Evolutionary conservation across 2,329 filamentous ascomycete genomes (phyloP), one percentile per base, ranked within the genome.

Genomic region (Trichoderma sp.): DNA sequence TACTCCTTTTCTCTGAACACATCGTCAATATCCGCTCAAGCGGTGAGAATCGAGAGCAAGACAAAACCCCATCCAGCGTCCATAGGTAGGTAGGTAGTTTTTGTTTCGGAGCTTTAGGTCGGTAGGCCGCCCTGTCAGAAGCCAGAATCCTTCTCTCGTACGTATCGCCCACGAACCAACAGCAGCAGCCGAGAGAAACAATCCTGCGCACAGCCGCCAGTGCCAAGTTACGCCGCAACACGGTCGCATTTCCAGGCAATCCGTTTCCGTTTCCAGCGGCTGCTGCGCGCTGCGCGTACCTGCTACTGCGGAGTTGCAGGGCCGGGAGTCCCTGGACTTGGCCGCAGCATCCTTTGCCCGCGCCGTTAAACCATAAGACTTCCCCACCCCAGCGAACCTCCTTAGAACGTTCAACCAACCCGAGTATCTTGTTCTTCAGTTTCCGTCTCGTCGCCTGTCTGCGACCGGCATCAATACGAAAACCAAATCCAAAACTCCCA

Each of bases 381-480:
- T 67, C 64, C 64, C 64, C 64, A 67, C 64, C 63, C 40, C n/a
- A 52, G 64, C 63, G 63, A 67, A 52, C 55, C 64, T 67, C 64
- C 40, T 67, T 55, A 29, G 13, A 47, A 11, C 43, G 33, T 37
- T 58, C 31, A 24, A 27, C 13, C 33, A 21, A 10, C 21, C 35
- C 57, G 33, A 40, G 21, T 27, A 64, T 40, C 61, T 56, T 27
- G 35, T 24, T 31, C 29, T 35, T 52, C 29, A 49, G 21, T 29
- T 59, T 40, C 6, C 19, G 21, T 37, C n/a, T 53, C 40, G 58
- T 43, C 49, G 27, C n/a, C 37, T 59, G 10, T 29, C 55, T 14
- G n/a, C 49, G 21, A 2, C 62, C n/a, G 55, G 35, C 40, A n/a
- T 19, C 43, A 19, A 56, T 27, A 21, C 47, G 29, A 59, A 16